phyloP scores from a whole-genome alignment of 768 basidiomycete species.

The Cystobasidium onofrii region DNA sequence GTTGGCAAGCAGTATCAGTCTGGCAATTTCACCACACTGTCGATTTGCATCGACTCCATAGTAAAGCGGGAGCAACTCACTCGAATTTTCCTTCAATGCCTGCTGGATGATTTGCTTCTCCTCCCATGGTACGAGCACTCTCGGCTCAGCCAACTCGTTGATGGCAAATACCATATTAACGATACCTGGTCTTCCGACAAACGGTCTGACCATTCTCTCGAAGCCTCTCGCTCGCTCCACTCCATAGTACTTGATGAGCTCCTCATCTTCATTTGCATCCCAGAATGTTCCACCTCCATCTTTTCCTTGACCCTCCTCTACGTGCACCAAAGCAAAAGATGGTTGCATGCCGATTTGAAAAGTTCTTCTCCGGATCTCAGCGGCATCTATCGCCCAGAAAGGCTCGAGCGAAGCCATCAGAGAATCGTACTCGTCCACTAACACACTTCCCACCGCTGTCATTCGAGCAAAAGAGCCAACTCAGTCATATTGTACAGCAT shows the following conservation, averaged over 20 bases:
- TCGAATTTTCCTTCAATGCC: conserved; percentile 7
- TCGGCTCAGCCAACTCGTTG: conserved; percentile 31
- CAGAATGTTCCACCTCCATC: conserved; percentile 23
- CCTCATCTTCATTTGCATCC: conserved; percentile 31
- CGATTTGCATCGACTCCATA: too few species aligned
- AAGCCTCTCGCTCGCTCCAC: conserved; percentile 28
- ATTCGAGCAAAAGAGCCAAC: not conserved
- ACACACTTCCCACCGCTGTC: not conserved
- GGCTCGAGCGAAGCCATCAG: conserved; percentile 37
- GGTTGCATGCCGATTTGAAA: conserved; percentile 31
- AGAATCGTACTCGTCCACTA: conserved; percentile 42
- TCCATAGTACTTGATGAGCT: conserved; percentile 30
- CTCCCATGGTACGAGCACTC: conserved; percentile 29
- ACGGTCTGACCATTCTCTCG: conserved; percentile 27
- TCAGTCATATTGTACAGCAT: not conserved
- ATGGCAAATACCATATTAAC: conserved; percentile 29
- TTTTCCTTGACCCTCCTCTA: conserved; percentile 4
- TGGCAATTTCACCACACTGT: too few species aligned
- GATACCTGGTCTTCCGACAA: conserved; percentile 24
- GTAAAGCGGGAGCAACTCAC: not conserved
- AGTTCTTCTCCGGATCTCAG: conserved; percentile 24
- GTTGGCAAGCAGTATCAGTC: too few species aligned
- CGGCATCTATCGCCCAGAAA: conserved; percentile 34
- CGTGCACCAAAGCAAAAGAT: conserved; percentile 28
- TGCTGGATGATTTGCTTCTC: conserved; percentile 22